Conservation (phyloP, 306 rosid genomes). For the Arachis hypogaea region DNA sequence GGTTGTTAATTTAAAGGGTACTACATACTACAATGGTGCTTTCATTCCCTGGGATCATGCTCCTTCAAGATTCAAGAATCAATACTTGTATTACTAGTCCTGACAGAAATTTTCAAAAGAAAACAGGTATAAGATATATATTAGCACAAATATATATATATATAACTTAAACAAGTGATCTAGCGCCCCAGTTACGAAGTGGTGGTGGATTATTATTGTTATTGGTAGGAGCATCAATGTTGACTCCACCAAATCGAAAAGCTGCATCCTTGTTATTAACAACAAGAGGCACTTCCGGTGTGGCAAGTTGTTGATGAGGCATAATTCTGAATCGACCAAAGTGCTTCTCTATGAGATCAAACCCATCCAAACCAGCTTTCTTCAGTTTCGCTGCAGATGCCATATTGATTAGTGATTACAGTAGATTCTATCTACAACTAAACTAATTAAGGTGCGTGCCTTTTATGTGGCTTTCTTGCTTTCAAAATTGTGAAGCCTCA, state of each 20-base stretch:
- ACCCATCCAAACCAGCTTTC: conserved; percentile 35
- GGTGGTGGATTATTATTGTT: conserved; percentile 1
- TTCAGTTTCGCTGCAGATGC: conserved; percentile 29
- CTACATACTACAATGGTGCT: too few relatives aligned
- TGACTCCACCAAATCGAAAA: neutral
- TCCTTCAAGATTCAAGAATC: too few relatives aligned
- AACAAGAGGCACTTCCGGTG: conserved; percentile 2
- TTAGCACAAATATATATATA: too few relatives aligned
- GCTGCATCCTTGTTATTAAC: neutral
- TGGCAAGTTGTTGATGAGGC: neutral
- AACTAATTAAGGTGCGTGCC: too few relatives aligned
- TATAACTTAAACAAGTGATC: neutral
- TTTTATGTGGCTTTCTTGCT: neutral
- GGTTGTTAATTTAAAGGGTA: too few relatives aligned
- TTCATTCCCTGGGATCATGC: too few relatives aligned
- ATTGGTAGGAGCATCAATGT: neutral
- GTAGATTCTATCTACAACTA: too few relatives aligned
- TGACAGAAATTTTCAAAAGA: too few relatives aligned
- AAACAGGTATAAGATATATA: neutral
- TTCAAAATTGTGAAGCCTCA: neutral
- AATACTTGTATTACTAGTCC: too few relatives aligned
- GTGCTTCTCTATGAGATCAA: conserved; percentile 43
- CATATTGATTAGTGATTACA: neutral
- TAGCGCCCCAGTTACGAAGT: neutral
- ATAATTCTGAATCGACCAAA: conserved; percentile 29